These are phyloP conservation scores for Coemansia furcata DNA, from an alignment of 192 early-diverging fungal genomes.

Conservation along the genomic window DNA sequence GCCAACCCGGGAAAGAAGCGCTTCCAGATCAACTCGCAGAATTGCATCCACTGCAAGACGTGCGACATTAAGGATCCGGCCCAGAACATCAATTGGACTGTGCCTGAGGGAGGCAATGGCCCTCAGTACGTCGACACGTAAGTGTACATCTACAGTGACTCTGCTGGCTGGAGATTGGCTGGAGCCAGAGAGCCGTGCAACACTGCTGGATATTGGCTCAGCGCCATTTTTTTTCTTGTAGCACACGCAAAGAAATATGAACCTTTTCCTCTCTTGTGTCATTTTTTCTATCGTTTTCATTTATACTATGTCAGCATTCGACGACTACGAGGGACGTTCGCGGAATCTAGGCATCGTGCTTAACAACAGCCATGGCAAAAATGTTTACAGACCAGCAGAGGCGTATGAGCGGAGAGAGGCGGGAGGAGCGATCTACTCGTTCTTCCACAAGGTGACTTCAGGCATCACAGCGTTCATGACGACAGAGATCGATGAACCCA, in stretches of 20 bases:
- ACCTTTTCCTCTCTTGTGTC: not conserved
- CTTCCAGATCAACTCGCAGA: slow-evolving; percentile 95
- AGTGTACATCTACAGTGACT: not conserved
- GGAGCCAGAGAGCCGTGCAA: not conserved
- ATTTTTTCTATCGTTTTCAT: not conserved
- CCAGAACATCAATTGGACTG: slow-evolving; percentile 99
- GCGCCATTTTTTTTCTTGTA: not conserved
- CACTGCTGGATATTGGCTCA: not conserved
- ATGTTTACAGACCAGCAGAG: not conserved
- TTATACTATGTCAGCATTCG: not conserved
- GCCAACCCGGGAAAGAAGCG: slow-evolving; percentile 82
- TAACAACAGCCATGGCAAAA: slow-evolving; percentile 10
- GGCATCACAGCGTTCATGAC: slow-evolving; percentile 28
- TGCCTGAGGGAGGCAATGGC: slow-evolving; percentile 86
- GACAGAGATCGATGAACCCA: not conserved
- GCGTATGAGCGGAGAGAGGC: not conserved
- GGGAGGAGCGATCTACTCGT: slow-evolving; percentile 1
- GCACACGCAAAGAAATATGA: not conserved
- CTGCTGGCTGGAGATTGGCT: not conserved
- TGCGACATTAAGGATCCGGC: slow-evolving; percentile 99
- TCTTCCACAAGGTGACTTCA: slow-evolving; percentile 24
- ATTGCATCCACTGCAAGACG: slow-evolving; percentile 99
- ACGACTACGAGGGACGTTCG: slow-evolving; percentile 12
- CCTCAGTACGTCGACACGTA: slow-evolving; percentile 74
- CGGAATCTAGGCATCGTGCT: slow-evolving; percentile 42